Conservation (phyloP, 140 eudicot species). For the Senecio squalidus region DNA sequence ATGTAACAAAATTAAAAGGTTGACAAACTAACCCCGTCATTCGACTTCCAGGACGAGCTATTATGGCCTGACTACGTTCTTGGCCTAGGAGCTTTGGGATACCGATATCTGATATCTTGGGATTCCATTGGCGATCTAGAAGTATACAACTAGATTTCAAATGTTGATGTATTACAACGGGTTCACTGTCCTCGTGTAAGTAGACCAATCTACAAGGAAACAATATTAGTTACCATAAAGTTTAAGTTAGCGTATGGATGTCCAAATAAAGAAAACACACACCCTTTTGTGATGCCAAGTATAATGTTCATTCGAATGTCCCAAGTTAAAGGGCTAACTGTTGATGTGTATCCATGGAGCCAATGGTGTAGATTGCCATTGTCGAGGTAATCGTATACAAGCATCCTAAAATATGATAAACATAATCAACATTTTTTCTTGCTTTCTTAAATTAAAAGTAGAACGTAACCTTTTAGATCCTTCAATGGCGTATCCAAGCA, state of each 20-base stretch:
- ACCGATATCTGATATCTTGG: conserved; percentile 46
- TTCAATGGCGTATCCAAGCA: conserved; percentile 43
- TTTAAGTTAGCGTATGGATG: not conserved
- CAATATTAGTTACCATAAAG: not conserved
- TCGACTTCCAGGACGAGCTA: conserved; percentile 11
- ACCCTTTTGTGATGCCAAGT: conserved; percentile 86
- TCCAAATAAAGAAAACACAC: not conserved
- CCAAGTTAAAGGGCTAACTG: conserved; percentile 81
- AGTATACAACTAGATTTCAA: conserved; percentile 50
- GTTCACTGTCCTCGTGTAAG: conserved; percentile 52
- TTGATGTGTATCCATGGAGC: conserved; percentile 82
- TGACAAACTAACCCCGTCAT: conserved; percentile 33
- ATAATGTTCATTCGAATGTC: conserved; percentile 68
- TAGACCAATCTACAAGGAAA: conserved; percentile 40
- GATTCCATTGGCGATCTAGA: conserved; percentile 58
- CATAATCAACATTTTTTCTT: not conserved
- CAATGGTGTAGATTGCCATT: conserved; percentile 87
- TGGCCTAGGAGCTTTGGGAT: conserved; percentile 25
- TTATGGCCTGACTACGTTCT: not conserved
- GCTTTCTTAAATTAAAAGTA: not conserved
- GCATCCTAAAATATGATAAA: conserved; percentile 50
- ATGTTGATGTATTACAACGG: conserved; percentile 30
- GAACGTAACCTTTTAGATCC: conserved; percentile 38
- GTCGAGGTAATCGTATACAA: conserved; percentile 79
- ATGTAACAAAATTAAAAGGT: not conserved